Evolutionary conservation across 176 grass and related monocot genomes (phyloP).

Genomic region (Carex kokanica): DNA sequence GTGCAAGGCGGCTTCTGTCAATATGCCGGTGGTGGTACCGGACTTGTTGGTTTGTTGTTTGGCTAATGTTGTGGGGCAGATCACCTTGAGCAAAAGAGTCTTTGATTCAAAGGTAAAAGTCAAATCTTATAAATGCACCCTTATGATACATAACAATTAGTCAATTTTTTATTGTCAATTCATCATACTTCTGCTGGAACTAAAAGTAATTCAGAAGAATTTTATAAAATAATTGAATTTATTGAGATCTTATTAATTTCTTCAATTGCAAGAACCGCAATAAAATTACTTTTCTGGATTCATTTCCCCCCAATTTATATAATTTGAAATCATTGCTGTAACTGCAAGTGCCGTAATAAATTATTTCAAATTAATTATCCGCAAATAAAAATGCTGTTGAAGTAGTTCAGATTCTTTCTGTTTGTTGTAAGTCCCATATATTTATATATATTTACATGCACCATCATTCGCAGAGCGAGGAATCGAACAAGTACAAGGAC

Average conservation of each 20-base stretch:
- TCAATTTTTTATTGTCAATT: no score
- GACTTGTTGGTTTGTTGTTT: constrained; percentile 71
- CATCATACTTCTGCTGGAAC: background rate
- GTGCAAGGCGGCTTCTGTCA: constrained; percentile 9
- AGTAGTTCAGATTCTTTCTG: no score
- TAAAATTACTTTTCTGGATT: background rate
- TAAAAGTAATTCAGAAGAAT: no score
- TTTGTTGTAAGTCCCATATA: no score
- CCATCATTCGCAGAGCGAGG: constrained; percentile 31
- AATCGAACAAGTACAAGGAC: constrained; percentile 85
- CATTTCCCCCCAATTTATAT: background rate
- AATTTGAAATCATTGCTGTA: background rate
- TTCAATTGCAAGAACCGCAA: no score
- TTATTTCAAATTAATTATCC: background rate
- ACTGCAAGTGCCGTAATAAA: background rate
- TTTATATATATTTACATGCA: background rate
- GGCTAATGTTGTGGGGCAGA: constrained; percentile 71
- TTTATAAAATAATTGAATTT: no score
- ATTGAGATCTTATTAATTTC: no score
- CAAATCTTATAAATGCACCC: background rate
- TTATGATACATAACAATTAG: background rate
- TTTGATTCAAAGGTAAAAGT: constrained; percentile 40
- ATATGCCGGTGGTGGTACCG: constrained; percentile 46
- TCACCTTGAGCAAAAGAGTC: constrained; percentile 71
- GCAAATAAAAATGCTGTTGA: no score